Evolutionary conservation across 306 rosid species (phyloP).

Genomic region (Ormosia emarginata): DNA sequence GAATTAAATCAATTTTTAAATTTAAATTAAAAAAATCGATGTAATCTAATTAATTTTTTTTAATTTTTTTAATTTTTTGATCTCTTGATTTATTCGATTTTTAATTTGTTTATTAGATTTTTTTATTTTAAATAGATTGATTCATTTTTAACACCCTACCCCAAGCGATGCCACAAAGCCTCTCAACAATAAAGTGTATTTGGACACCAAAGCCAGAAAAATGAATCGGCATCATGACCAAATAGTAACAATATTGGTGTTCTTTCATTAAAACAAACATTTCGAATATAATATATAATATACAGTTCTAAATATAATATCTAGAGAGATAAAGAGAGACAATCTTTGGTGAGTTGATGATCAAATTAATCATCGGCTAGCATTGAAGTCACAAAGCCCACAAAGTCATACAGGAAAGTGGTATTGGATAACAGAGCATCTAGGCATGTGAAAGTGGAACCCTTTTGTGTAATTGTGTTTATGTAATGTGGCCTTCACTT

Average conservation of each 20-base stretch:
- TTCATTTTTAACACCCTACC: too few species aligned
- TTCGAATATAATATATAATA: background rate
- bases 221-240: background rate
- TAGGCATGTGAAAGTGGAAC: constrained; percentile 46
- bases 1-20: too few species aligned
- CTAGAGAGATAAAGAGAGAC: background rate
- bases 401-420: constrained; percentile 28
- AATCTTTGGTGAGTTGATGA: constrained; percentile 31
- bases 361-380: constrained; percentile 32
- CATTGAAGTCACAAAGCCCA: constrained; percentile 22
- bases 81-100: too few species aligned
- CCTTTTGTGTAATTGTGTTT: background rate
- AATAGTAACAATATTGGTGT: constrained; percentile 31
- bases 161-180: constrained; percentile 4
- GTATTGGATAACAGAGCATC: constrained; percentile 45
- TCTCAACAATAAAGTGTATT: background rate
- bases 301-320: background rate
- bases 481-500: background rate
- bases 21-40: too few species aligned
- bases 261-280: background rate
- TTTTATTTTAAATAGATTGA: too few species aligned
- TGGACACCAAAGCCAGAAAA: constrained; percentile 16
- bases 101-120: too few species aligned
- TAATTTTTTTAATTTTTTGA: too few species aligned
- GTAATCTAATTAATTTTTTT: too few species aligned